Conservation (phyloP, 306 rosid species). For the Medicago truncatula region MtrunA17r5.0-ANR NC_053047.1:21103501-21104000, state of each 20-base stretch:
- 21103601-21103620: neutral
- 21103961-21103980: neutral
- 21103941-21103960: neutral
- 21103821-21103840: slow-evolving; percentile 29
- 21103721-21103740: neutral
- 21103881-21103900: slow-evolving; percentile 27
- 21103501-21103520: slow-evolving; percentile 31
- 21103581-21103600: neutral
- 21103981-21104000: neutral
- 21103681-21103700: neutral
- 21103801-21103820: slow-evolving; percentile 34
- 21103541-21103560: slow-evolving; percentile 48
- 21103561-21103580: neutral
- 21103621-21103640: slow-evolving; percentile 35
- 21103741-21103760: slow-evolving; percentile 16
- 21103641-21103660: slow-evolving; percentile 17
- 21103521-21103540: slow-evolving; percentile 43
- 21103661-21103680: neutral
- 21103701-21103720: slow-evolving; percentile 23
- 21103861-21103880: slow-evolving; percentile 7
- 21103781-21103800: slow-evolving; percentile 15
- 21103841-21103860: slow-evolving; percentile 18
- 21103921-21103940: neutral
- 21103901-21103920: neutral
- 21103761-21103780: neutral